phyloP scores from a whole-genome alignment of 805 yeast species.

The Starmerella ratchasimensis region DNA sequence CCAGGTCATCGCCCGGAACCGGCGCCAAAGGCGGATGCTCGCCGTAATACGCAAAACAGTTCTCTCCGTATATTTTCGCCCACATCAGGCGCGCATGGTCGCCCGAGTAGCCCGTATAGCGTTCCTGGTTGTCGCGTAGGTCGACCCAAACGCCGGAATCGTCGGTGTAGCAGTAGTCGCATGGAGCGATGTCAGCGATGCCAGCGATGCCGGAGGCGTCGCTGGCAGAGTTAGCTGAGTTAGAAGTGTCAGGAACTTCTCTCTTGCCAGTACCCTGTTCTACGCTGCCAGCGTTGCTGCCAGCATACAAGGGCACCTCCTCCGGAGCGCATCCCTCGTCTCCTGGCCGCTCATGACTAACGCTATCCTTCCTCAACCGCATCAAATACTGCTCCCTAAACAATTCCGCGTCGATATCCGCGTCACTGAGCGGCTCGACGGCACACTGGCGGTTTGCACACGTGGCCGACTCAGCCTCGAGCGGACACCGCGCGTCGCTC shows the following conservation, averaged over 20 bases:
- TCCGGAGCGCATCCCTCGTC: constrained; percentile 19
- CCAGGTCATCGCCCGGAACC: too few species aligned
- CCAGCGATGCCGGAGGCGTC: too few species aligned
- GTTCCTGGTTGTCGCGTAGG: constrained; percentile 76
- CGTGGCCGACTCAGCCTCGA: constrained; percentile 63
- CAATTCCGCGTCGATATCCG: constrained; percentile 50
- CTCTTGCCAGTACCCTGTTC: too few species aligned
- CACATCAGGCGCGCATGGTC: constrained; percentile 83
- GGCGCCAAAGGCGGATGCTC: constrained; percentile 13
- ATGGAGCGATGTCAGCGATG: too few species aligned
- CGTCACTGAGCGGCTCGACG: constrained; percentile 60
- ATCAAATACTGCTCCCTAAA: constrained; percentile 68
- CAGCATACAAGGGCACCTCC: constrained; percentile 14
- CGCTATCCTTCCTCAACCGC: constrained; percentile 30
- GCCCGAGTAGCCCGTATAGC: constrained; percentile 94
- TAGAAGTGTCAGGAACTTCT: too few species aligned
- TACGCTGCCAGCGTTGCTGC: not conserved
- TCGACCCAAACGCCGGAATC: constrained; percentile 62
- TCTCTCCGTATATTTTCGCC: constrained; percentile 83
- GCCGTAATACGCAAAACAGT: constrained; percentile 52
- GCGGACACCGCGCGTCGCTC: constrained; percentile 59
- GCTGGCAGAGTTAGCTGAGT: too few species aligned
- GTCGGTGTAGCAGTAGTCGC: constrained; percentile 33
- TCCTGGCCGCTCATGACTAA: constrained; percentile 21
- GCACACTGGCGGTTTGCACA: constrained; percentile 85